phyloP scores from a whole-genome alignment of 192 early-diverging fungal species.

The Radiomyces spectabilis region DNA sequence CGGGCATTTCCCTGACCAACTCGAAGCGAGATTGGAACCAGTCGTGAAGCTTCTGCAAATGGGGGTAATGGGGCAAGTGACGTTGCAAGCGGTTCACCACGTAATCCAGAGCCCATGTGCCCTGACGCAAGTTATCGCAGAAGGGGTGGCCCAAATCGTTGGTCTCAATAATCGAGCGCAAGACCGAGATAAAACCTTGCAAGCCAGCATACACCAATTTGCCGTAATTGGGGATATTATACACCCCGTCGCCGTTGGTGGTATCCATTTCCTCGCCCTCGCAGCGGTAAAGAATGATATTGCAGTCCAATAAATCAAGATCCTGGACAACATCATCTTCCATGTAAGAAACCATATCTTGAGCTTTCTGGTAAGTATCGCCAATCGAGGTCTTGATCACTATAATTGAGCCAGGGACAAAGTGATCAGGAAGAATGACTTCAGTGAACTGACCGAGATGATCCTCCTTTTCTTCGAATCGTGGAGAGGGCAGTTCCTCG shows the following conservation, averaged over 20 bases:
- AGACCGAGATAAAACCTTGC: conserved; percentile 83
- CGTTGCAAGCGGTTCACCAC: conserved; percentile 62
- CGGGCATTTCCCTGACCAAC: conserved; percentile 64
- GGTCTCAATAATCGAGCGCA: conserved; percentile 67
- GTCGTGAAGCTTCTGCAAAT: conserved; percentile 33
- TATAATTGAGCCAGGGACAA: conserved; percentile 83
- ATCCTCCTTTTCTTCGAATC: conserved; percentile 33
- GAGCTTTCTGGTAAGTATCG: conserved; percentile 37
- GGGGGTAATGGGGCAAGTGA: conserved; percentile 19
- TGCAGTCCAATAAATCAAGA: conserved; percentile 67
- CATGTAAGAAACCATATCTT: conserved; percentile 53
- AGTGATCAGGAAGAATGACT: conserved; percentile 53
- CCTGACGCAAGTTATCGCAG: conserved; percentile 81
- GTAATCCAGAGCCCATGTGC: conserved; percentile 91
- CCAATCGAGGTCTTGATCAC: conserved; percentile 56
- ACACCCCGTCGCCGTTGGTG: conserved; percentile 69
- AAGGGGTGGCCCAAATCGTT: conserved; percentile 94
- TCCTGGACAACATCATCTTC: conserved; percentile 55
- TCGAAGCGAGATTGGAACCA: conserved; percentile 76
- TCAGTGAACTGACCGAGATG: conserved; percentile 50
- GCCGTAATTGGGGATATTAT: conserved; percentile 87
- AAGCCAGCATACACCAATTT: conserved; percentile 82
- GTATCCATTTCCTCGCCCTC: conserved; percentile 81
- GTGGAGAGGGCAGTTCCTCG: conserved; percentile 43
- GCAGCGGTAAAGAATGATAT: conserved; percentile 80